Conservation (phyloP, 2,329 filamentous ascomycete species). For the Colletotrichum lini region DNA sequence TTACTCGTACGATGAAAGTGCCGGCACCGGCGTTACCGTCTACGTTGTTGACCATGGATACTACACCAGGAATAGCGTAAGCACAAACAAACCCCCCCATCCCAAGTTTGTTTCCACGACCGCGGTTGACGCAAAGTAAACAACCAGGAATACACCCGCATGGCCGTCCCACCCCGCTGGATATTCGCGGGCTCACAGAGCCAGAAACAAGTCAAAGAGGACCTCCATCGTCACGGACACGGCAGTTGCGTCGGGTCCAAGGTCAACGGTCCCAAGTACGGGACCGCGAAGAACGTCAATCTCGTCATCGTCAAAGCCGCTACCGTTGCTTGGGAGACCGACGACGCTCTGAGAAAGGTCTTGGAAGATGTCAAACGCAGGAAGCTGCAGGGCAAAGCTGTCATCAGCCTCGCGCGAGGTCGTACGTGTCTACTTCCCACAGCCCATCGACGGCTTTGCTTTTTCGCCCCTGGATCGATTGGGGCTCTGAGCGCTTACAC, state of each 20-base stretch:
- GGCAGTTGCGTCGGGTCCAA: slow-evolving; percentile 9
- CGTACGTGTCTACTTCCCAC: no score
- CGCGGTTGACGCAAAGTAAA: no score
- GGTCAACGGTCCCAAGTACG: slow-evolving; percentile 13
- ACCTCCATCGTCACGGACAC: neutral
- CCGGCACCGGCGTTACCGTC: neutral
- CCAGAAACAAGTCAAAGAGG: neutral
- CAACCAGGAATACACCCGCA: slow-evolving; percentile 10
- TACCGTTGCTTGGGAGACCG: neutral
- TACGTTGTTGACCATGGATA: slow-evolving; percentile 9
- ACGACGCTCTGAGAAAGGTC: neutral
- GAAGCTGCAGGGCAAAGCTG: neutral
- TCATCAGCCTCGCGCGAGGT: neutral
- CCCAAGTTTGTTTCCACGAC: no score
- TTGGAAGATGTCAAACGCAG: neutral
- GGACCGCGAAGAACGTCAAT: neutral
- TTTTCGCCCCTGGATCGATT: no score
- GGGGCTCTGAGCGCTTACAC: no score
- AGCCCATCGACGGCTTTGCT: no score
- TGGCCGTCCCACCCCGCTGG: slow-evolving; percentile 15
- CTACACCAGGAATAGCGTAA: neutral
- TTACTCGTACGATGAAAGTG: slow-evolving; percentile 1
- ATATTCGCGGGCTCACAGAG: slow-evolving; percentile 1
- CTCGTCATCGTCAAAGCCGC: neutral
- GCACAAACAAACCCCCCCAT: neutral